Percentiles rank a stretch among this genome's conserved stretches.
Conservation (phyloP, 2,329 filamentous ascomycete species). For the Lachnellula hyalina region DNA sequence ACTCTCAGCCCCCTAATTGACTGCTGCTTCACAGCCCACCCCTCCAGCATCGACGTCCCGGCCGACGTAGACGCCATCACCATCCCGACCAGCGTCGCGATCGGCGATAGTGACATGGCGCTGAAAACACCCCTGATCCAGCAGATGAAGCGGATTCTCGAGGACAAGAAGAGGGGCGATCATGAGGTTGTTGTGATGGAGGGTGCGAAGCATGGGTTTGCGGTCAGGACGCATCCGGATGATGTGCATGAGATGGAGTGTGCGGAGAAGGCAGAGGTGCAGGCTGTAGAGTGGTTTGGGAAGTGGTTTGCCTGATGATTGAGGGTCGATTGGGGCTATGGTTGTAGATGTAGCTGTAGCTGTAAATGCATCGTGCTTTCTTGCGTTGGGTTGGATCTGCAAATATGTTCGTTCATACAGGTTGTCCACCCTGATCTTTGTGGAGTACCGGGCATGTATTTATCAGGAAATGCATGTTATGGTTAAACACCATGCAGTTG, state of each 20-base stretch:
- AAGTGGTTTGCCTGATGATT: constrained; percentile 13
- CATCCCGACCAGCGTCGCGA: constrained; percentile 41
- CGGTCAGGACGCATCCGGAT: constrained; percentile 31
- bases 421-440: too few relatives aligned
- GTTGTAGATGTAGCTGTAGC: not conserved
- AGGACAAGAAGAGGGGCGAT: constrained; percentile 19
- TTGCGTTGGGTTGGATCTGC: too few relatives aligned
- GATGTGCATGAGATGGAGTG: constrained; percentile 31
- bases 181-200: constrained; percentile 32
- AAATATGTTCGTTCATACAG: too few relatives aligned
- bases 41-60: constrained; percentile 43
- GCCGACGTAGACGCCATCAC: constrained; percentile 39
- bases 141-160: constrained; percentile 27
- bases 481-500: too few relatives aligned
- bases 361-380: too few relatives aligned
- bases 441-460: too few relatives aligned
- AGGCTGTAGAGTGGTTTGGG: constrained; percentile 35
- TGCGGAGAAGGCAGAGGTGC: constrained; percentile 33
- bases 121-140: constrained; percentile 29
- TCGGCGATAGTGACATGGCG: constrained; percentile 41
- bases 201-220: constrained; percentile 39
- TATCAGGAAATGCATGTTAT: too few relatives aligned
- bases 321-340: not conserved
- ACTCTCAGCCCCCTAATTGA: constrained; percentile 37
- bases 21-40: constrained; percentile 48